Base-by-base conservation (phyloP, 768 basidiomycete genomes). In the Macrolepiota fuliginosa region DNA sequence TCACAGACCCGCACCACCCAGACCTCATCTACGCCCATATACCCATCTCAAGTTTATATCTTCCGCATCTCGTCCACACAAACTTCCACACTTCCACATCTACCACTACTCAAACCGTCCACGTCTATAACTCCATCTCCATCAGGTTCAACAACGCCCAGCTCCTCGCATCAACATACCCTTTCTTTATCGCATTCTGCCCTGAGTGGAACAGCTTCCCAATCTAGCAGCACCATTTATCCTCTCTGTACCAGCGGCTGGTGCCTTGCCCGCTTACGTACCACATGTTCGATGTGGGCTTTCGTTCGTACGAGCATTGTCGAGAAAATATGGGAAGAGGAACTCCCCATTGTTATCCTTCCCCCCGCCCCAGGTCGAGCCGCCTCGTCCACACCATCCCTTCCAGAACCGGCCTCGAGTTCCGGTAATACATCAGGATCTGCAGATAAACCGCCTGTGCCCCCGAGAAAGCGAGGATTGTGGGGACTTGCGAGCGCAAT, bases 321-420 rank as follows among this genome's bases (percentile, higher is more conserved):
- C 19, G 92, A 94, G 62, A 89, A 88, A 66, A 77, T 96, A 4
- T 97, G 95, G 95, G 90, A 93, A 59, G 94, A 96, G 64, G 91
- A 89, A 60, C 67, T 83, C 5, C 76, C 81, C n/a, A 62, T 72
- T 1, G 69, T 74, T 1, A 70, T 76, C 1, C 65, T 72, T 2
- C 76, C 78, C 10, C 69, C 77, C 47, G 66, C 65, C n/a, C 60
- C 58, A 13, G 69, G 63, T 19, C 66, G 62, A 54, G 29, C 66
- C 11, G 19, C 52, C 7, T 54, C 52, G 4, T 45, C 19, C 32
- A 4, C 49, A 13, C 40, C 25, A 42, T 54, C 52, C 22, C 7
- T 36, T 36, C 17, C 42, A n/a, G n/a, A 54, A 12, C 53, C 69
- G 4, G 37, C 54, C 3, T 56, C 62, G 0, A 54, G 29, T 36